Conservation (phyloP, 257 asterid genomes). For the Cruciata laevipes region DNA sequence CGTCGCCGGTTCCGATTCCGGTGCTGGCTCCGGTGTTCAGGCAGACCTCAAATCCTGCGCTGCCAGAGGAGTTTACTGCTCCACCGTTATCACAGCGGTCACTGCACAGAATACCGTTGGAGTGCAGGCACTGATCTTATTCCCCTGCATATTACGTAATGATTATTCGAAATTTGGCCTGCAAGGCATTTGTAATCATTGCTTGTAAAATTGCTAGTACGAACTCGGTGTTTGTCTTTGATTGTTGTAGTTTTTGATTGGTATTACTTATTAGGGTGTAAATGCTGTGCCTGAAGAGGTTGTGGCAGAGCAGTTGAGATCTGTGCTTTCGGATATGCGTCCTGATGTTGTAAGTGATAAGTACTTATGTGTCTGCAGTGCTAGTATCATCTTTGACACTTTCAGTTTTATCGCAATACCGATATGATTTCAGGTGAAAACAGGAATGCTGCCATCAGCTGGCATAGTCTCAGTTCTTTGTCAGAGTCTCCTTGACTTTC, state of each 20-base stretch:
- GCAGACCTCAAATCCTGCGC: conserved; percentile 94
- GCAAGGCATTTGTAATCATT: not conserved
- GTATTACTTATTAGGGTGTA: conserved; percentile 77
- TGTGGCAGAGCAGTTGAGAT: conserved; percentile 68
- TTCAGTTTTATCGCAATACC: conserved; percentile 1
- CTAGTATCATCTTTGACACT: too few species aligned
- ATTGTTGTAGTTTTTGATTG: conserved; percentile 16
- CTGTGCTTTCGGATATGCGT: conserved; percentile 77
- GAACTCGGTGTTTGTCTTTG: not conserved
- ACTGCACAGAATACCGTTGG: conserved; percentile 94
- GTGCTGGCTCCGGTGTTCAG: conserved; percentile 93
- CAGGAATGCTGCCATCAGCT: conserved; percentile 93
- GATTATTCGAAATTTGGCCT: not conserved
- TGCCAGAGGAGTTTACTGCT: conserved; percentile 77
- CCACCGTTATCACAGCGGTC: conserved; percentile 86
- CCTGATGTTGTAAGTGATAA: conserved; percentile 96
- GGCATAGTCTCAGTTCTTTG: conserved; percentile 66
- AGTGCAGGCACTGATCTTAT: conserved; percentile 52
- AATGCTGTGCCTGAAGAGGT: conserved; percentile 49
- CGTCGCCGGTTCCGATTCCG: conserved; percentile 92
- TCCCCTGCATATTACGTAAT: not conserved
- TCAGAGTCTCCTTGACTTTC: conserved; percentile 63
- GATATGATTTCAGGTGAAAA: conserved; percentile 70
- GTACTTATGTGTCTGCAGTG: not conserved
- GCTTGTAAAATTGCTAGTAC: not conserved